Evolutionary conservation across 306 rosid genomes (phyloP), one percentile per base, ranked within the genome.

Genomic region (Argentina anserina): DNA sequence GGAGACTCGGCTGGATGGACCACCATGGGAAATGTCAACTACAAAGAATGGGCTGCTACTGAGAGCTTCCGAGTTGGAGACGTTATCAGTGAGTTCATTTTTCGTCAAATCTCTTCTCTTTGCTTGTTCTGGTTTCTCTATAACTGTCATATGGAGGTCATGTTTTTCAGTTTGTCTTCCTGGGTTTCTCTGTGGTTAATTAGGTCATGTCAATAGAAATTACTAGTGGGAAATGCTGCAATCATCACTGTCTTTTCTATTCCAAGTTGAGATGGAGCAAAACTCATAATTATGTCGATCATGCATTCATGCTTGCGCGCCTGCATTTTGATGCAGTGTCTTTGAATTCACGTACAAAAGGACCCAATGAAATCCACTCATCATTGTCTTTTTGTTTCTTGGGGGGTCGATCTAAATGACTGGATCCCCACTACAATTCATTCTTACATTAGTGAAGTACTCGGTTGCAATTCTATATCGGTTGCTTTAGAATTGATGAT

Each of bases 1-100:
- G 98, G 98, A 39, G 95, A 88, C 65, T 84, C 96, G 60, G 81
- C 86, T 46, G 98, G 97, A 9, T 94, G 98, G 98, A 91, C 97
- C 39, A 84, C 86, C 45, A 70, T 84, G 37, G 92, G 87, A 50
- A 73, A 76, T 31, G 76, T 94, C 11, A 73, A 91, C 76, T 94
- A 94, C 83, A 89, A 69, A 67, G 80, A 81, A 4, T 94, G 98
- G 97, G 79, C 96, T 81, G 84, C 92, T 61, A 46, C 85, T 33
- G 91, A 89, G 73, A 86, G 79, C 76, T 89, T 94, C 83, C 73
- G 79, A 63, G 61, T 81, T 66, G 98, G 92, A 81, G 96, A 94
- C 50, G 75, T 89, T 67, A 85, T 94, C 77, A 74, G 98, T 94
- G 82, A 86, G 92, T 84, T 70, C 52, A 17, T 9, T 37, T 12